phyloP scores from a whole-genome alignment of 768 basidiomycete species.

The Hypholoma sublateritium region DNA sequence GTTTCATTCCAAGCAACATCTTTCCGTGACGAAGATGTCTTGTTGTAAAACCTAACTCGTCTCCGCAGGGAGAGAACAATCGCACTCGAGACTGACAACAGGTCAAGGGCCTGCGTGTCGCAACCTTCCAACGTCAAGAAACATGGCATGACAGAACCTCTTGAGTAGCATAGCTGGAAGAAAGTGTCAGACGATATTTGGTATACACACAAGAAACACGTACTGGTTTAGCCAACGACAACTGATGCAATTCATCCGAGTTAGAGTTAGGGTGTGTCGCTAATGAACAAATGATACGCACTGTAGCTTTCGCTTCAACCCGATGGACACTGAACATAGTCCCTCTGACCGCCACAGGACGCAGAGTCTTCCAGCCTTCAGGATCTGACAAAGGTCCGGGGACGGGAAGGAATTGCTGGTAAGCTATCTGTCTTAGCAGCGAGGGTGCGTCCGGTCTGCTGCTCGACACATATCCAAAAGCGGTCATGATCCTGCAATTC shows the following conservation, averaged over 20 bases:
- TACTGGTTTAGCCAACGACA: constrained; percentile 48
- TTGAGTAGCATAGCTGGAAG: constrained; percentile 44
- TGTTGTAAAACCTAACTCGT: constrained; percentile 42
- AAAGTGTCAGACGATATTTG: constrained; percentile 10
- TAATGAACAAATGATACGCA: constrained; percentile 24
- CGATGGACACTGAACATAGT: constrained; percentile 37
- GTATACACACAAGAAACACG: constrained; percentile 14
- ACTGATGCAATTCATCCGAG: constrained; percentile 23
- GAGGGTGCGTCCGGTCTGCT: constrained; percentile 46
- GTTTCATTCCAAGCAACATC: constrained; percentile 47
- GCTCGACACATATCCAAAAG: constrained; percentile 52
- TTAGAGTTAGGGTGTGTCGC: too few species aligned
- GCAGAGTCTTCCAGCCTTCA: constrained; percentile 49
- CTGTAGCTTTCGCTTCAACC: constrained; percentile 41
- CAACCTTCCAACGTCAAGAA: constrained; percentile 40
- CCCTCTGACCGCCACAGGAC: constrained; percentile 40
- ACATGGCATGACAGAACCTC: constrained; percentile 49
- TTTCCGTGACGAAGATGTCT: constrained; percentile 30
- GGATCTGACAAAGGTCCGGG: constrained; percentile 49
- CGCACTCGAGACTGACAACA: constrained; percentile 40
- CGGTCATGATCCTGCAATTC: constrained; percentile 43
- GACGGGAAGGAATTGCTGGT: constrained; percentile 42
- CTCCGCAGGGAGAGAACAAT: constrained; percentile 39
- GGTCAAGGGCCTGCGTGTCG: constrained; percentile 38
- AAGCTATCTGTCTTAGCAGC: constrained; percentile 47